These are phyloP conservation scores for Pythium vanterpoolii DNA, from an alignment of 352 stramenopile species.

Conservation along the genomic window DNA sequence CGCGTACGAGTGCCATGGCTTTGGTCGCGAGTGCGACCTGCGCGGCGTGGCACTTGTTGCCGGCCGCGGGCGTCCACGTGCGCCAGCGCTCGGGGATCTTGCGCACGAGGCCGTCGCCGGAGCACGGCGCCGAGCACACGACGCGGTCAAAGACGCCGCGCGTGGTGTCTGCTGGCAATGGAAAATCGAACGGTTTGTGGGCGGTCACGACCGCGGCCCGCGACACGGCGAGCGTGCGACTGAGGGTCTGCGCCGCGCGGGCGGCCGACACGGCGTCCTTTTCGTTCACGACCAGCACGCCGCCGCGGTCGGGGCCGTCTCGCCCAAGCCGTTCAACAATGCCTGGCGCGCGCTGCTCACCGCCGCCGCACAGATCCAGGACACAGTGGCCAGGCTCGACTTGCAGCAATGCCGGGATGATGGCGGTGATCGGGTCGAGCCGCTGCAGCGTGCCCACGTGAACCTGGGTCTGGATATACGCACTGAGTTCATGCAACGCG, in stretches of 20 bases:
- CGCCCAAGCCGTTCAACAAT: slow-evolving; percentile 33
- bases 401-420: slow-evolving; percentile 94
- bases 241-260: slow-evolving; percentile 46
- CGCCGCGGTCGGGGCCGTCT: slow-evolving; percentile 2
- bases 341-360: slow-evolving; percentile 62
- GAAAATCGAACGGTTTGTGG: slow-evolving; percentile 75
- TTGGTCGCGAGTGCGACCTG: slow-evolving; percentile 83
- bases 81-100: slow-evolving; percentile 81
- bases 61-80: slow-evolving; percentile 57
- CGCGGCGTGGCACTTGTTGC: slow-evolving; percentile 45
- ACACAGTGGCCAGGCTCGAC: slow-evolving; percentile 77
- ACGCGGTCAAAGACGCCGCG: slow-evolving; percentile 62
- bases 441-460: slow-evolving; percentile 87
- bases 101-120: slow-evolving; percentile 72
- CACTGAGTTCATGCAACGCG: slow-evolving; percentile 85
- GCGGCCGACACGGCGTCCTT: slow-evolving; percentile 49
- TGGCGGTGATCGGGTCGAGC: slow-evolving; percentile 95
- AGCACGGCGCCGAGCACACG: slow-evolving; percentile 73
- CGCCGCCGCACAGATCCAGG: slow-evolving; percentile 65
- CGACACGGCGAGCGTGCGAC: slow-evolving; percentile 47
- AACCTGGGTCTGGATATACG: slow-evolving; percentile 91
- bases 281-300: slow-evolving; percentile 73
- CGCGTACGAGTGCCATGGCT: slow-evolving; percentile 43
- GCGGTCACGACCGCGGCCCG: slow-evolving; percentile 56
- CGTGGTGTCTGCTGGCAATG: slow-evolving; percentile 20